Evolutionary conservation across 83 land plant species (phyloP).

Genomic region (Picea abies): DNA sequence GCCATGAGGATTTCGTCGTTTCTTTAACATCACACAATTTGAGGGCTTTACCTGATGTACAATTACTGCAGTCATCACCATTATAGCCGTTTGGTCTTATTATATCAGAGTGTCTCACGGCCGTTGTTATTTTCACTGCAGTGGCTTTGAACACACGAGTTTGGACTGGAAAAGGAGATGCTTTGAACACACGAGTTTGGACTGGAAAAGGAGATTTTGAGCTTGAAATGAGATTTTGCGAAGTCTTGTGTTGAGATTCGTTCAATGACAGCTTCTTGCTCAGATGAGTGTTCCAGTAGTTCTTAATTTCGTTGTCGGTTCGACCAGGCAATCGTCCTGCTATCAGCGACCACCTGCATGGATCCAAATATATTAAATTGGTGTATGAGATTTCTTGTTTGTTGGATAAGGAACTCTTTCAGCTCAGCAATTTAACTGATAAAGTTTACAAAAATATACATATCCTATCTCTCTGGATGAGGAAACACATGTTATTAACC

Average conservation of each 20-base stretch:
- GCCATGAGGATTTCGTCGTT: too few species aligned
- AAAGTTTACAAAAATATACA: too few species aligned
- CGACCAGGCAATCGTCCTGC: conserved; percentile 3
- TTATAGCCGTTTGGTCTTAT: neutral
- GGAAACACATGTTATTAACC: neutral
- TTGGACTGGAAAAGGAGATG: too few species aligned
- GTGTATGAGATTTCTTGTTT: too few species aligned
- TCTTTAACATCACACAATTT: too few species aligned
- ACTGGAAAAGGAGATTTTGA: neutral
- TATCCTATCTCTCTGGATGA: too few species aligned
- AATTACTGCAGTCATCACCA: too few species aligned
- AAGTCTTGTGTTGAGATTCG: neutral
- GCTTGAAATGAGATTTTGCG: neutral
- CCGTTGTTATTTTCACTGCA: neutral
- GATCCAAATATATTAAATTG: too few species aligned
- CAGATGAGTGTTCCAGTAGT: conserved; percentile 9
- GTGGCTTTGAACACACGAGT: too few species aligned
- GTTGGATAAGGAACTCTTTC: too few species aligned
- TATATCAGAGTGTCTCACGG: neutral
- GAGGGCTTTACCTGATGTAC: too few species aligned
- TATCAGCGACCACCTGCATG: neutral
- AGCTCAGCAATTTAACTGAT: too few species aligned
- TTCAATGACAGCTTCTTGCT: neutral
- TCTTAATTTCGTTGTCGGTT: conserved; percentile 9
- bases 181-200: neutral